Base-by-base conservation (phyloP, 2,329 filamentous ascomycete genomes). In the Xylaria digitata region DNA sequence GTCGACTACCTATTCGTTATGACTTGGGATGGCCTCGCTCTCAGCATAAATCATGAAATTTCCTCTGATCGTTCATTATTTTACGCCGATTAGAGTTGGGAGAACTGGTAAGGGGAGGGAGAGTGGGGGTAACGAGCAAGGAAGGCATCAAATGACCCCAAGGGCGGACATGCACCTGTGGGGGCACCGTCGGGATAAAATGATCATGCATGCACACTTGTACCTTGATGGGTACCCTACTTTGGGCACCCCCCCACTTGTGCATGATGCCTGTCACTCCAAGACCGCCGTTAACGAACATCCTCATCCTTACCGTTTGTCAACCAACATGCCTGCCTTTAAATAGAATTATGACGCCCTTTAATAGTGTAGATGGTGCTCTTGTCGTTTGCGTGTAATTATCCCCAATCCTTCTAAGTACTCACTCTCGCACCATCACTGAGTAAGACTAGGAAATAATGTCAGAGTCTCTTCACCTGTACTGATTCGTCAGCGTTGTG, bases 381-480 rank as follows among this genome's bases (percentile, higher is more conserved):
- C 26, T 40, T 59, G n/a, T 19, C 17, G 49, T 60, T 58, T 50
- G 49, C 17, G 43, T 42, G n/a, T 48, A 26, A 21, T 26, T 37
- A 26, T 55, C 32, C 23, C 43, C 50, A 17, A 19, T 43, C 61
- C 50, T 55, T 63, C 48, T n/a, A n/a, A 53, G 49, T 48, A n/a
- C 19, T 53, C 8, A 30, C 15, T 37, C 32, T 50, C 15, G 23
- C 46, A 30, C 26, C 42, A 15, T 30, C 60, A 42, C 42, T 45
- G 45, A 42, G 59, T 55, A 50, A 30, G 45, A 43, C 49, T 57
- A 40, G 48, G 50, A 58, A 32, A 63, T 17, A 37, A 68, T 66
- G 66, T 19, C 32, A 48, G 40, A 40, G 26, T 26, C 45, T 43
- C 52, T 30, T 32, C 50, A 46, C 26, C n/a, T 46, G 21, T 56